These are phyloP conservation scores for Ogataea trehalophila DNA, from an alignment of 805 yeast genomes.

Conservation along the genomic window DNA sequence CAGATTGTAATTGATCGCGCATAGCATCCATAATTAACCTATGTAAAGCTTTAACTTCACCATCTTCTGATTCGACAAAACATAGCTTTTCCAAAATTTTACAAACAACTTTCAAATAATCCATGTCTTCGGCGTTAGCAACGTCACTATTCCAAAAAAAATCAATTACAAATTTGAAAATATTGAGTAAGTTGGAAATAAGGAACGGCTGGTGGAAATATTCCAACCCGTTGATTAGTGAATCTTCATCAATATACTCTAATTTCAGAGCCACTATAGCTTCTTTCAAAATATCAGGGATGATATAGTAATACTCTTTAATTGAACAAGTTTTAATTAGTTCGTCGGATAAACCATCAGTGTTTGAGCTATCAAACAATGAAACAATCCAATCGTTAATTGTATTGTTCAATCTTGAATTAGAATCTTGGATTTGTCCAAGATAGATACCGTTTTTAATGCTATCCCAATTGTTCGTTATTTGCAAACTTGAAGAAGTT, in stretches of 20 bases:
- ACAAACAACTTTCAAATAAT: slow-evolving; percentile 1
- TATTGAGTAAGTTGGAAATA: slow-evolving; percentile 50
- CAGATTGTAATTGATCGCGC: slow-evolving; percentile 10
- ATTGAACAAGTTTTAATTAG: slow-evolving; percentile 62
- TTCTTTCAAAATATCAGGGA: slow-evolving; percentile 73
- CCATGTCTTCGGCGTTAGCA: slow-evolving; percentile 4
- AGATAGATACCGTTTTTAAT: slow-evolving; percentile 6
- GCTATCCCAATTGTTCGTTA: slow-evolving; percentile 13
- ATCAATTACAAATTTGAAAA: slow-evolving; percentile 24
- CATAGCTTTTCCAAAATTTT: slow-evolving; percentile 19
- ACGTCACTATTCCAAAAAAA: slow-evolving; percentile 14
- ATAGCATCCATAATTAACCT: slow-evolving; percentile 13
- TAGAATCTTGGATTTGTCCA: slow-evolving; percentile 16
- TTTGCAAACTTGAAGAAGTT: slow-evolving; percentile 3
- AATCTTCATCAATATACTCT: slow-evolving; percentile 52
- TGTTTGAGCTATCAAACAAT: slow-evolving; percentile 49
- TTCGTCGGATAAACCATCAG: slow-evolving; percentile 83
- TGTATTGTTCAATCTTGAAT: slow-evolving; percentile 22
- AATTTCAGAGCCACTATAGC: slow-evolving; percentile 56
- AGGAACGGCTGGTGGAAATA: slow-evolving; percentile 80
- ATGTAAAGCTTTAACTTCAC: slow-evolving; percentile 17
- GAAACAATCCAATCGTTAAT: slow-evolving; percentile 76
- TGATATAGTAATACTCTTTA: slow-evolving; percentile 60
- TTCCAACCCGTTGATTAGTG: slow-evolving; percentile 74
- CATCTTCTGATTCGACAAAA: slow-evolving; percentile 13